phyloP scores from a whole-genome alignment of 495 filamentous ascomycete species.

The Cetradonia linearis region DNA sequence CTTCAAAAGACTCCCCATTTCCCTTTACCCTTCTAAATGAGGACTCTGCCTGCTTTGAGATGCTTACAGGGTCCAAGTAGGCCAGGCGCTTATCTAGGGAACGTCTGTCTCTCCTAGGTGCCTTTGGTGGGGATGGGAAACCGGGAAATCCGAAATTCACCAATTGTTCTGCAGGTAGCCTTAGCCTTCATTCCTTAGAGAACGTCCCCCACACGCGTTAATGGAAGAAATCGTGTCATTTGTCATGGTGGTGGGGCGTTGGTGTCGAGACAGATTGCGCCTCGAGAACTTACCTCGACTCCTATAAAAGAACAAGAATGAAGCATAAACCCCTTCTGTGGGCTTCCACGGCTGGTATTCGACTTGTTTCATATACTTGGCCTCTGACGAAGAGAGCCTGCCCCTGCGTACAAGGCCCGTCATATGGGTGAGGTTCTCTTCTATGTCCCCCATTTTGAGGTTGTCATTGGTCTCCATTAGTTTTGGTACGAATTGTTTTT shows the following conservation, averaged over 20 bases:
- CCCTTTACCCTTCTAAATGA: background rate
- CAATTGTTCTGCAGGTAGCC: constrained; percentile 11
- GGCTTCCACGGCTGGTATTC: constrained; percentile 13
- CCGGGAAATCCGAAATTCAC: constrained; percentile 21
- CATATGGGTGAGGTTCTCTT: constrained; percentile 22
- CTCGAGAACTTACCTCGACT: constrained; percentile 19
- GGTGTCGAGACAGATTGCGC: background rate
- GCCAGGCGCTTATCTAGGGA: constrained; percentile 9
- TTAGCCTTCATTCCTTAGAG: background rate
- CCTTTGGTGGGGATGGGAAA: background rate
- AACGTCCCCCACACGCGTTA: background rate
- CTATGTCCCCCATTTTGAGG: constrained; percentile 9
- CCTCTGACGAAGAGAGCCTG: background rate
- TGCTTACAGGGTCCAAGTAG: constrained; percentile 20
- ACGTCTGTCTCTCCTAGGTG: background rate
- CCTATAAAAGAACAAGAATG: constrained; percentile 27
- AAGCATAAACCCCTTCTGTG: constrained; percentile 21
- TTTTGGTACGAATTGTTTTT: no score
- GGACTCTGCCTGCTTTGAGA: background rate
- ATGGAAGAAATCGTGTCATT: background rate
- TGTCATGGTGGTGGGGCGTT: no score
- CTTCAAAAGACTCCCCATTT: constrained; percentile 8
- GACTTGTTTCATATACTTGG: constrained; percentile 4
- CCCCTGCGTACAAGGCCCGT: constrained; percentile 13
- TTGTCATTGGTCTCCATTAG: no score